These are phyloP conservation scores for Tylopilus balloui DNA, from an alignment of 768 basidiomycete species.

Conservation along the genomic window DNA sequence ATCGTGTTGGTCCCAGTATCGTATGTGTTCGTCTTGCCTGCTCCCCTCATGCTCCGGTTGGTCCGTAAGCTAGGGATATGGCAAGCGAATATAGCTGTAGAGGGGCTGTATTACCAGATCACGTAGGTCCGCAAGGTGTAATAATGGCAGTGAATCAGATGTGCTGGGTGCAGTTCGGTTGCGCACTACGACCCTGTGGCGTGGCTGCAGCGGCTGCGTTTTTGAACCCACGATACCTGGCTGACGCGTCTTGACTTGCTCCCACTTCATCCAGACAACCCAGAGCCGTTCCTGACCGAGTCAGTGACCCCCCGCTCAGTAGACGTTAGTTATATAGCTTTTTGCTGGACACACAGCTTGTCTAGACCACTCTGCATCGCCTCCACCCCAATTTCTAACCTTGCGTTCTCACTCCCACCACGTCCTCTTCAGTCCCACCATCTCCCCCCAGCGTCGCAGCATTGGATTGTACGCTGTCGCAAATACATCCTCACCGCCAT, in stretches of 20 bases:
- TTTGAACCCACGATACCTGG: slow-evolving; percentile 25
- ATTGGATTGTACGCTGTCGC: slow-evolving; percentile 36
- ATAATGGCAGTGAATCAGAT: background rate
- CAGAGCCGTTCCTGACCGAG: slow-evolving; percentile 9
- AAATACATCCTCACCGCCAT: slow-evolving; percentile 36
- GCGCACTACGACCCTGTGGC: slow-evolving; percentile 25
- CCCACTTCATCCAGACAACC: slow-evolving; percentile 15
- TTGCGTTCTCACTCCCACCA: slow-evolving; percentile 25
- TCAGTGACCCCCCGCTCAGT: background rate
- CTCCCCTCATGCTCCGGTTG: slow-evolving; percentile 61
- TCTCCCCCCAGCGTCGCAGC: slow-evolving; percentile 27
- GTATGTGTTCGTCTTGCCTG: slow-evolving; percentile 58
- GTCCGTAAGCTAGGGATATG: slow-evolving; percentile 67
- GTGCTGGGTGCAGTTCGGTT: slow-evolving; percentile 11
- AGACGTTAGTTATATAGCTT: background rate
- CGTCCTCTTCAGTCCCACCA: slow-evolving; percentile 15
- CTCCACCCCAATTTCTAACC: background rate
- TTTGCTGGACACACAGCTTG: slow-evolving; percentile 24
- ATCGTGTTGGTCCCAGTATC: slow-evolving; percentile 54
- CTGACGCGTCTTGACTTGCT: slow-evolving; percentile 39
- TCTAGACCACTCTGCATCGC: background rate
- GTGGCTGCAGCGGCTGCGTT: slow-evolving; percentile 19
- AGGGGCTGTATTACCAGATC: slow-evolving; percentile 51
- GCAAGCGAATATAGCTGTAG: slow-evolving; percentile 81
- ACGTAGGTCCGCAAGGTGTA: slow-evolving; percentile 13